These are phyloP conservation scores for Globisporangium orthogonon DNA, from an alignment of 352 stramenopile genomes.

Conservation along the genomic window DNA sequence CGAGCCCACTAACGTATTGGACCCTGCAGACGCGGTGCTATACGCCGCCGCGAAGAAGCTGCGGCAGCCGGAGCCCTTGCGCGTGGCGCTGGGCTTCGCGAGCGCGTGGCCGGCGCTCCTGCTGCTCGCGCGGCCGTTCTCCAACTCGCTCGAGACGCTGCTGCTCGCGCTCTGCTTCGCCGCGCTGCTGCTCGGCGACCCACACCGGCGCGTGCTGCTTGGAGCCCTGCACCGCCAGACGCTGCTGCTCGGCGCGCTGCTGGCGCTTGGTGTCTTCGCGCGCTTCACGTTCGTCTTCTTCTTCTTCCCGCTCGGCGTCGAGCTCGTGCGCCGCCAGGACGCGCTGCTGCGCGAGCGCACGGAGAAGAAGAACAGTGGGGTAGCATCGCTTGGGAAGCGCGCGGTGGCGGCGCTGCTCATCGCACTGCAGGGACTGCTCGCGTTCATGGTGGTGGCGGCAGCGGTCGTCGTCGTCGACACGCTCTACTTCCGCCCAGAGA, in stretches of 20 bases:
- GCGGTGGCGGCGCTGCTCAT: conserved; percentile 20
- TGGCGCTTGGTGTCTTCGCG: conserved; percentile 70
- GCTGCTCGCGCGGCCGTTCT: conserved; percentile 70
- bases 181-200: conserved; percentile 39
- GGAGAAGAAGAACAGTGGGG: conserved; percentile 22
- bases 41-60: conserved; percentile 32
- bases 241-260: conserved; percentile 48
- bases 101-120: conserved; percentile 67
- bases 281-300: conserved; percentile 82
- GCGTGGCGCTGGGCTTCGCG: conserved; percentile 43
- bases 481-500: conserved; percentile 40
- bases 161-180: conserved; percentile 51
- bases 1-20: background rate
- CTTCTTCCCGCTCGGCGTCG: conserved; percentile 65
- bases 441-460: conserved; percentile 29
- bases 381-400: conserved; percentile 8
- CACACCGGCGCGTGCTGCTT: conserved; percentile 29
- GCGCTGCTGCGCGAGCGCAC: conserved; percentile 16
- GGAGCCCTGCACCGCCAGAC: conserved; percentile 39
- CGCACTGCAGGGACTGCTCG: conserved; percentile 33
- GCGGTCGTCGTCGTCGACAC: conserved; percentile 49
- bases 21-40: conserved; percentile 27
- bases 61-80: conserved; percentile 10
- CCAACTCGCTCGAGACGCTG: conserved; percentile 71
- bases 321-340: conserved; percentile 58